Evolutionary conservation across 2,329 filamentous ascomycete genomes (phyloP), one percentile per base, ranked within the genome.

Genomic region (Verticillium dahliae): DNA sequence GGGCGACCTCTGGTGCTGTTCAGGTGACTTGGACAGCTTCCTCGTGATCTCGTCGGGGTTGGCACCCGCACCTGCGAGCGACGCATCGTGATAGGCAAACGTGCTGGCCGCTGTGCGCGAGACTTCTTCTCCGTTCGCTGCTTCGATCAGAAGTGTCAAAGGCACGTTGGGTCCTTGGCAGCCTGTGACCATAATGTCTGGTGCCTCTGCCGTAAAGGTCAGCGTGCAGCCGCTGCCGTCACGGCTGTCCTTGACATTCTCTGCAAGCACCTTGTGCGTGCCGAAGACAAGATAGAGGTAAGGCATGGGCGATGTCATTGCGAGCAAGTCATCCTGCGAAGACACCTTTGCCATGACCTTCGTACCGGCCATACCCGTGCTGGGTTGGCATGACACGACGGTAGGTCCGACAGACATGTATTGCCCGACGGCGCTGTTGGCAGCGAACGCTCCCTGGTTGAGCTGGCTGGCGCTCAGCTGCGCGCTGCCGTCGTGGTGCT

Each of bases 211-310:
- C 56, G 84, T 85, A 67, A 96, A 81, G 35, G 84, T 83, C 74
- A 95, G 96, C 65, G 88, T 83, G 72, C 85, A 90, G 22, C 85
- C 83, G 66, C 83, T 76, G 60, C 73, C 75, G 64, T 87, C 84
- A 76, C 79, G 85, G 67, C 75, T 81, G 71, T 78, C 77, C 71
- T 88, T 88, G 56, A 85, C 81, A 31, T 92, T 80, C 61, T 87
- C 82, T 62, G 87, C 87, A 60, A 85, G 80, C n/a, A 73, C 70
- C 73, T 88, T 87, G 69, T 90, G 85, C n/a, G 84, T 81, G n/a
- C 91, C 92, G 74, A 97, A 96, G 56, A 88, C 83, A 60, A 97
- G 75, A 65, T 78, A 88, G 69, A 91, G 87, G 58, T 80, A 80
- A 2, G 82, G 78, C 60, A 78, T 70, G 52, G 79, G 82, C 62